A percentile compares a stretch with the other conserved stretches of the same genome.
These are phyloP conservation scores for Gaertneriomyces sp. DNA, from an alignment of 192 early-diverging fungal genomes.

Conservation along the genomic window DNA sequence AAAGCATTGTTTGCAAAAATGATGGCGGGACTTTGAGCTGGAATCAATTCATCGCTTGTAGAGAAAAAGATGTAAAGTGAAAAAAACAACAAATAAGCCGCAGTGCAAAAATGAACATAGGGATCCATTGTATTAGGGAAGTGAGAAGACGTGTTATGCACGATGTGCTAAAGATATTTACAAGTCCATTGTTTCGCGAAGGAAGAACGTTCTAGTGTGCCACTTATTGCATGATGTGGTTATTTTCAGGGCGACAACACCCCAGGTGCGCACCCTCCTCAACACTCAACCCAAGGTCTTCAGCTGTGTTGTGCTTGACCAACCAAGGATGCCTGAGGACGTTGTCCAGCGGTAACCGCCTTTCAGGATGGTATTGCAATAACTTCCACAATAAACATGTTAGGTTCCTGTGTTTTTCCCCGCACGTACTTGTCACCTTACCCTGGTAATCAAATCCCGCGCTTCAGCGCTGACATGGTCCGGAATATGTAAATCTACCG, in stretches of 20 bases:
- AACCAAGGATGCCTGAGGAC: slow-evolving; percentile 81
- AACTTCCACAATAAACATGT: slow-evolving; percentile 43
- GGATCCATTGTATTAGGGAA: too few relatives aligned
- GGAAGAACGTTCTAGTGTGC: too few relatives aligned
- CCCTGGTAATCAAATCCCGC: slow-evolving; percentile 77
- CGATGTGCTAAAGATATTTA: too few relatives aligned
- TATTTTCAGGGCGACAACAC: not conserved
- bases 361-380: slow-evolving; percentile 63
- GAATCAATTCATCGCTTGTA: too few relatives aligned
- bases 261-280: slow-evolving; percentile 14
- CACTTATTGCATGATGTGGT: too few relatives aligned
- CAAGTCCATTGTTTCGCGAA: too few relatives aligned
- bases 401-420: too few relatives aligned
- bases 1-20: slow-evolving; percentile 2
- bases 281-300: slow-evolving; percentile 19
- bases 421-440: slow-evolving; percentile 24
- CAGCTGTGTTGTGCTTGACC: slow-evolving; percentile 37
- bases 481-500: slow-evolving; percentile 81
- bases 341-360: slow-evolving; percentile 67
- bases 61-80: too few relatives aligned
- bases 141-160: too few relatives aligned
- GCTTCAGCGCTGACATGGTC: slow-evolving; percentile 74
- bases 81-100: too few relatives aligned
- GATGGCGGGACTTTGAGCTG: not conserved
- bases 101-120: too few relatives aligned